Evolutionary conservation across 2,329 filamentous ascomycete species (phyloP).

Genomic region (Lachnellula hyalina): DNA sequence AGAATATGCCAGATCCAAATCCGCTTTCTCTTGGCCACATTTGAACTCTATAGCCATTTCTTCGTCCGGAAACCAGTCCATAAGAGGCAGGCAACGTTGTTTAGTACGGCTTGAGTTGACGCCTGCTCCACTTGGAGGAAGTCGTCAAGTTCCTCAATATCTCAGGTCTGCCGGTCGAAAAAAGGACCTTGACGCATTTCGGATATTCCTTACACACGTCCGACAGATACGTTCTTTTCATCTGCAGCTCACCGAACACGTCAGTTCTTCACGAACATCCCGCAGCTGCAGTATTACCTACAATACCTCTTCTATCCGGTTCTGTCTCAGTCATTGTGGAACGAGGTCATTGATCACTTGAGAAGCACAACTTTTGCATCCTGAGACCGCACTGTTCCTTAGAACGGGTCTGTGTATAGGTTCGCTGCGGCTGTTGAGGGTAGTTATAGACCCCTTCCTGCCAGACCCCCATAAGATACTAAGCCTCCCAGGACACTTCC

Average conservation of each 20-base stretch:
- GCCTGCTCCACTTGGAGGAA: neutral
- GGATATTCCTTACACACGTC: slow-evolving; percentile 16
- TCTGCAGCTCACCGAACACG: slow-evolving; percentile 24
- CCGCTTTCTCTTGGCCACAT: neutral
- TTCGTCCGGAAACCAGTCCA: neutral
- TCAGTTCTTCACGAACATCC: slow-evolving; percentile 25
- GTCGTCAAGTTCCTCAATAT: neutral
- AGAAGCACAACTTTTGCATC: neutral
- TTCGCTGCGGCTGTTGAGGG: neutral
- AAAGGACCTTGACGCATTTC: neutral
- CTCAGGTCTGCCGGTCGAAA: slow-evolving; percentile 3
- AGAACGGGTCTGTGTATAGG: neutral
- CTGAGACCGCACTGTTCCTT: neutral
- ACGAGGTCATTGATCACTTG: slow-evolving; percentile 14
- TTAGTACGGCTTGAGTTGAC: neutral
- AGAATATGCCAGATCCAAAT: neutral
- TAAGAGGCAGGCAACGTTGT: neutral
- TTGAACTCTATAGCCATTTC: neutral
- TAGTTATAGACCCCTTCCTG: neutral
- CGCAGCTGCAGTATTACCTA: slow-evolving; percentile 29
- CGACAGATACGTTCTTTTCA: slow-evolving; percentile 17
- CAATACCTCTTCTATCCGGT: slow-evolving; percentile 20
- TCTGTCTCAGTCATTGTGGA: slow-evolving; percentile 20
- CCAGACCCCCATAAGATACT: neutral
- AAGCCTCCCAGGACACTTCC: neutral